Base-by-base conservation (phyloP, 1,284 basidiomycete species). In the Fomitopsis schrenkii region DNA sequence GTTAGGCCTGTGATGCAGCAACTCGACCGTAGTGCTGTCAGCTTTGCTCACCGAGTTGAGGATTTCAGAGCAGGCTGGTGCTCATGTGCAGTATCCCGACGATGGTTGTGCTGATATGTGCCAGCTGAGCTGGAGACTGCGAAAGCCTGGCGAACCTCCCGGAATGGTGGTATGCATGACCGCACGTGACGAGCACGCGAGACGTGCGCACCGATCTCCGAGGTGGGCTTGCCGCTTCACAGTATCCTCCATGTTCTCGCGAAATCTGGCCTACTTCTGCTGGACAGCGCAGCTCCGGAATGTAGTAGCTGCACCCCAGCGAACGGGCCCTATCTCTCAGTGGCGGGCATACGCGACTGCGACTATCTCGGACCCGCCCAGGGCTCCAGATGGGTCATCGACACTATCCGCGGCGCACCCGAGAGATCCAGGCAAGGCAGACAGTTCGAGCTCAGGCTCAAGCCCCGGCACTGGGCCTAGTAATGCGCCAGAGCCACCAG, bases 381-480 rank as follows among this genome's bases (percentile, higher is more conserved):
- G 52, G 12, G 57, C 50, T 26, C 53, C 38, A 17, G 19, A 62
- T 14, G 61, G 52, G 15, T 19, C 67, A 1, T 60, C 67, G 14
- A 59, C 60, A 17, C 70, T 75, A 56, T 69, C 68, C 6, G 60
- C 75, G 30, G 70, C 72, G 28, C 72, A 75, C 60, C 74, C 76
- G 10, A 70, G 67, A 58, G 73, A 75, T 60, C 72, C 75, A 15
- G 67, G 67, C 9, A 64, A 63, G 15, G 17, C 36, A 7, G 52
- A 54, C 17, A 15, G 36, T 33, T 36, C 22, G 58, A 60, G 15
- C 35, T 7, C 59, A 19, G 61, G 55, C 8, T 42, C 66, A 5
- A 61, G 52, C 26, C 58, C 59, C n/a, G 46, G 57, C 22, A 15
- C 61, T 5, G 36, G 55, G 8, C 61, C 63, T 5, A 58, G 50